Percentiles rank a stretch among this genome's conserved stretches.
Conservation (phyloP, 1,284 basidiomycete genomes). For the Heterobasidion annosum region DNA sequence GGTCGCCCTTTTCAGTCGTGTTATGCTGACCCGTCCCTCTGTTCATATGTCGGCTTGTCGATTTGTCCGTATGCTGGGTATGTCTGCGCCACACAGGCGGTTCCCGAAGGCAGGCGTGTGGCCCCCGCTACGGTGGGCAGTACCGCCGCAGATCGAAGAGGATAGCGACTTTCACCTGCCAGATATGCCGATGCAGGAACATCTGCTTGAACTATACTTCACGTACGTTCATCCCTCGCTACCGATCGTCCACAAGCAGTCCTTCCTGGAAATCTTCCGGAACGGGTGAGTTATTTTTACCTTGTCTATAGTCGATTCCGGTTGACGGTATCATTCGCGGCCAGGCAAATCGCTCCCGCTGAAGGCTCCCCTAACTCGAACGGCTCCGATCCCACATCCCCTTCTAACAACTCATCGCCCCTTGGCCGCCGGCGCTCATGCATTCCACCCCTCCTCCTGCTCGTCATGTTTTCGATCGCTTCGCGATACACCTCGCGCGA, state of each 20-base stretch:
- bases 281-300: conserved; percentile 17
- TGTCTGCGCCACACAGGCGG: conserved; percentile 34
- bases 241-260: conserved; percentile 63
- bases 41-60: not conserved
- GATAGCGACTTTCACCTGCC: conserved; percentile 40
- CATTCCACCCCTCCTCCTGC: conserved; percentile 58
- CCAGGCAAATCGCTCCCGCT: conserved; percentile 10
- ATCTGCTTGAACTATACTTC: conserved; percentile 70
- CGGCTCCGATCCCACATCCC: conserved; percentile 11
- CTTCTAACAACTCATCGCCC: conserved; percentile 23
- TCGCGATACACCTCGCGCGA: conserved; percentile 47
- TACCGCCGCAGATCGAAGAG: conserved; percentile 25
- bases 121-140: conserved; percentile 45
- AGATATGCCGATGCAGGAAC: conserved; percentile 46
- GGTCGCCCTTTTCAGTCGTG: conserved; percentile 1
- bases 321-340: too few species aligned
- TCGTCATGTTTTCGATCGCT: conserved; percentile 73
- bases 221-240: conserved; percentile 69
- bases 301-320: not conserved
- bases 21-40: not conserved
- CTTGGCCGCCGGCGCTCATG: conserved; percentile 27
- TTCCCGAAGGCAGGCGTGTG: conserved; percentile 79
- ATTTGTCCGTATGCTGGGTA: not conserved
- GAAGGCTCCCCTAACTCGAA: conserved; percentile 14
- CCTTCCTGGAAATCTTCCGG: conserved; percentile 57